A percentile compares a stretch with the other conserved stretches of the same genome.
Evolutionary conservation across 768 basidiomycete genomes (phyloP).

Genomic region (Hypsizygus marmoreus): DNA sequence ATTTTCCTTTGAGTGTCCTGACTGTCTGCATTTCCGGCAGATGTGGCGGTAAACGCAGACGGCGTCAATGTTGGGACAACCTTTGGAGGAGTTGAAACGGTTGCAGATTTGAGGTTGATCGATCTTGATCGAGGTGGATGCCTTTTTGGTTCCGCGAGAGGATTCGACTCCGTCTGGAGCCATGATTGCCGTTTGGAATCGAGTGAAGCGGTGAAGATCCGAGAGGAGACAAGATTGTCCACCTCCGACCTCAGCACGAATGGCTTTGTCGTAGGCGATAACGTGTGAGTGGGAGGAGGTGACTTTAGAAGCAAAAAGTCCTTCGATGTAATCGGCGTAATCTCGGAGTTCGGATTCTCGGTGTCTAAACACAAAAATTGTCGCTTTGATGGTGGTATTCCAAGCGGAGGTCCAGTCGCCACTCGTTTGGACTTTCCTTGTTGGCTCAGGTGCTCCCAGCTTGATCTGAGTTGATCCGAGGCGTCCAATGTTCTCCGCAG

Average conservation of each 20-base stretch:
- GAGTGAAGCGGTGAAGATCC: conserved; percentile 9
- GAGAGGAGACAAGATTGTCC: conserved; percentile 22
- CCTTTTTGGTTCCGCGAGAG: not conserved
- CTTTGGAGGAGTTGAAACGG: conserved; percentile 18
- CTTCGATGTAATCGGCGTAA: conserved; percentile 24
- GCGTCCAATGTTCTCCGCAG: no score
- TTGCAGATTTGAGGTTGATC: conserved; percentile 17
- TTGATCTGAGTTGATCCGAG: no score
- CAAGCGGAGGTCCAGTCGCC: conserved; percentile 24
- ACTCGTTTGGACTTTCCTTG: no score
- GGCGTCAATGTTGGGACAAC: conserved; percentile 11
- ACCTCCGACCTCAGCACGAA: no score
- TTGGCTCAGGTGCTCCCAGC: no score
- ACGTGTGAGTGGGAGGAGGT: conserved; percentile 12
- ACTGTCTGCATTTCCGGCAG: conserved; percentile 16
- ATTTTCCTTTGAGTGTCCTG: conserved; percentile 1
- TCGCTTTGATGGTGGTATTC: conserved; percentile 11
- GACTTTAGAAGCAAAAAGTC: conserved; percentile 17
- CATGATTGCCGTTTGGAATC: conserved; percentile 2
- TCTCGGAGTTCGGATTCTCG: conserved; percentile 17
- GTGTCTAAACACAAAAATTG: conserved; percentile 24
- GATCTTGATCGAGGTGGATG: not conserved
- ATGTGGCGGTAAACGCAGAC: conserved; percentile 21
- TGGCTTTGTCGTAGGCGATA: conserved; percentile 30
- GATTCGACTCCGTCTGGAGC: conserved; percentile 4